These are phyloP conservation scores for Neurospora sp. DNA, from an alignment of 495 filamentous ascomycete species.

Conservation along the genomic window DNA sequence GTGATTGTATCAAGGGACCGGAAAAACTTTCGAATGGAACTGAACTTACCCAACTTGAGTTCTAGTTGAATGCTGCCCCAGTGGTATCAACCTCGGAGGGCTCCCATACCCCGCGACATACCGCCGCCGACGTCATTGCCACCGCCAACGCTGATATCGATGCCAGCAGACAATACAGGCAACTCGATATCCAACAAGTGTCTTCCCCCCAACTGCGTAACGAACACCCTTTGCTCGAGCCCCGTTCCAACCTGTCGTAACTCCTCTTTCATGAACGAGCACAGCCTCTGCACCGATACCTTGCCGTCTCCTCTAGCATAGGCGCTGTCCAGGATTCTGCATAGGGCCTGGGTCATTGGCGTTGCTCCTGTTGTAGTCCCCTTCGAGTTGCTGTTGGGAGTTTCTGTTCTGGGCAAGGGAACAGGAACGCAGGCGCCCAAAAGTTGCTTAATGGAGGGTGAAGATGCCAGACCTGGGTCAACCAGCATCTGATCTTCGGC, in stretches of 20 bases:
- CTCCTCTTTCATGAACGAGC: slow-evolving; percentile 16
- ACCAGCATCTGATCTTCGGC: slow-evolving; percentile 6
- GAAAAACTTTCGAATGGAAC: neutral
- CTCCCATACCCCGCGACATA: neutral
- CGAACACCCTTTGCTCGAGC: slow-evolving; percentile 11
- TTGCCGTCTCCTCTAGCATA: neutral
- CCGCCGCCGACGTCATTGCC: neutral
- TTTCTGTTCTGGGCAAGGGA: neutral
- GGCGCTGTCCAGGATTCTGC: slow-evolving; percentile 8
- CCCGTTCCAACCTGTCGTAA: slow-evolving; percentile 4
- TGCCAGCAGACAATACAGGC: slow-evolving; percentile 3
- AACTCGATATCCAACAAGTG: slow-evolving; percentile 19
- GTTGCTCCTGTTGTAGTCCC: neutral
- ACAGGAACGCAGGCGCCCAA: slow-evolving; percentile 12
- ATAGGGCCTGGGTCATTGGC: slow-evolving; percentile 12
- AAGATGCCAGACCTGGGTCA: slow-evolving; percentile 9
- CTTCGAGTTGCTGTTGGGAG: neutral
- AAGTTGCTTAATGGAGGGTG: slow-evolving; percentile 14
- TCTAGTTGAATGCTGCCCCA: neutral
- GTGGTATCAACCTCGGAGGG: neutral
- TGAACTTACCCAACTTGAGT: neutral
- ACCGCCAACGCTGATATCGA: neutral
- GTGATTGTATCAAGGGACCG: neutral
- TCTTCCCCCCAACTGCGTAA: slow-evolving; percentile 19
- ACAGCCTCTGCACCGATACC: slow-evolving; percentile 17